These are phyloP conservation scores for Epichloe brachyelytri DNA, from an alignment of 2,329 filamentous ascomycete species.

Conservation along the genomic window DNA sequence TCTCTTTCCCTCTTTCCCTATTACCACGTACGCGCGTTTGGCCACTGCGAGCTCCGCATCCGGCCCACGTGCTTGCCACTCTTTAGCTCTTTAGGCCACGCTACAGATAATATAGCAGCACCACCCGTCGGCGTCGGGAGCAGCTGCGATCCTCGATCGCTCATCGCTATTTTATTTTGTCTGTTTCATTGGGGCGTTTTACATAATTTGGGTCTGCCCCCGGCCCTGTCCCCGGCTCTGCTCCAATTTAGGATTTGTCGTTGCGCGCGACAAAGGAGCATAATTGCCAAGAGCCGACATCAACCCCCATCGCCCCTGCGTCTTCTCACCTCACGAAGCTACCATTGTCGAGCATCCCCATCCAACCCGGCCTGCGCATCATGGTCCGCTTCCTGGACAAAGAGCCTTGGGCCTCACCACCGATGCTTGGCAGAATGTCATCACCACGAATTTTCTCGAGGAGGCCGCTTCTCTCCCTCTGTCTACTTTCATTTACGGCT, in stretches of 20 bases:
- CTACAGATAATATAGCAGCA: too few relatives aligned
- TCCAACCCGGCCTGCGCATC: neutral
- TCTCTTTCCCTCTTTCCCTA: neutral
- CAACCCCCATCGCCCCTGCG: neutral
- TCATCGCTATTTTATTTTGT: too few relatives aligned
- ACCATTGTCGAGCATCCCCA: neutral
- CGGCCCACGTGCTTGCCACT: neutral
- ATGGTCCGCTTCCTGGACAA: conserved; percentile 7
- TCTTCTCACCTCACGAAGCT: neutral
- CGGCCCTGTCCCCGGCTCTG: too few relatives aligned
- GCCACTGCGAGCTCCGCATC: neutral
- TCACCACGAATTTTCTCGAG: conserved; percentile 16
- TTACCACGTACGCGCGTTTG: neutral
- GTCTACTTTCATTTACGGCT: conserved; percentile 16
- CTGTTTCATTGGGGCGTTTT: too few relatives aligned
- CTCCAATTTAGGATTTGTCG: too few relatives aligned
- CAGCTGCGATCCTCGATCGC: neutral
- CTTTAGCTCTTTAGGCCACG: neutral
- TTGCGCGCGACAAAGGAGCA: too few relatives aligned
- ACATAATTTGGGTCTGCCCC: too few relatives aligned
- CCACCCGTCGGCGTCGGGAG: neutral
- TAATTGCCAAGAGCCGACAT: too few relatives aligned
- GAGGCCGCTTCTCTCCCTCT: conserved; percentile 15
- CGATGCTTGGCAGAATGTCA: conserved; percentile 6
- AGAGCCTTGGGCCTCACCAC: neutral